These are phyloP conservation scores for Penicillium capsulatum DNA, from an alignment of 2,329 filamentous ascomycete species.

Conservation along the genomic window DNA sequence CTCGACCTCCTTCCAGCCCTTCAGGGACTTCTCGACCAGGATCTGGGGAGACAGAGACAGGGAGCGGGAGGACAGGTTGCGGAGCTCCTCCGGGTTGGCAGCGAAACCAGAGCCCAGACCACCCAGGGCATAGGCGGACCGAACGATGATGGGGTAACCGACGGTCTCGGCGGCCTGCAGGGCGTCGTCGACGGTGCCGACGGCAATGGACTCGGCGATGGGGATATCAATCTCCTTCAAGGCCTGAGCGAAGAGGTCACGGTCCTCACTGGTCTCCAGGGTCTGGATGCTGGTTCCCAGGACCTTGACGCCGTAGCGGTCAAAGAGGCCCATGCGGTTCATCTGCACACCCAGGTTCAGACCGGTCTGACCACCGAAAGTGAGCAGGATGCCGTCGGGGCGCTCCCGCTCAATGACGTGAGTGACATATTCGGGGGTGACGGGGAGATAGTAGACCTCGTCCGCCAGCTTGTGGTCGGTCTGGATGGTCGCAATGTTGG, in stretches of 20 bases:
- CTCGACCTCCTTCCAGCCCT: slow-evolving; percentile 99
- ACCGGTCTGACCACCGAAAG: slow-evolving; percentile 94
- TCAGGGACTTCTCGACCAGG: slow-evolving; percentile 94
- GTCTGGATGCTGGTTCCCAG: slow-evolving; percentile 93
- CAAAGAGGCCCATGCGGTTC: slow-evolving; percentile 92
- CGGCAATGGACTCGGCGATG: slow-evolving; percentile 92
- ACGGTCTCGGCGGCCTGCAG: slow-evolving; percentile 79
- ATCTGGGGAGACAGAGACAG: slow-evolving; percentile 94
- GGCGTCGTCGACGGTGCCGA: slow-evolving; percentile 85
- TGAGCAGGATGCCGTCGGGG: slow-evolving; percentile 95
- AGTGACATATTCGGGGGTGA: slow-evolving; percentile 94
- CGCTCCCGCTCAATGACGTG: slow-evolving; percentile 96
- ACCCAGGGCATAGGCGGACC: slow-evolving; percentile 92
- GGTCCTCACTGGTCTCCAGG: slow-evolving; percentile 89
- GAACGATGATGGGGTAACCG: slow-evolving; percentile 96
- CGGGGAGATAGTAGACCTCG: slow-evolving; percentile 96
- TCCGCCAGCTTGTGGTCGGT: slow-evolving; percentile 94
- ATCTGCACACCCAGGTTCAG: slow-evolving; percentile 96
- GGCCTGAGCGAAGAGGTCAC: slow-evolving; percentile 92
- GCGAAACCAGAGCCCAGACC: slow-evolving; percentile 96
- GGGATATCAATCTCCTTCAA: slow-evolving; percentile 97
- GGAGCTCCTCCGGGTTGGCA: slow-evolving; percentile 86
- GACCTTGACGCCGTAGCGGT: slow-evolving; percentile 92
- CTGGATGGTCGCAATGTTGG: slow-evolving; percentile 97
- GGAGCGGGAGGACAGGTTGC: slow-evolving; percentile 87